Percentiles rank a stretch among this genome's conserved stretches.
Evolutionary conservation across 2,329 filamentous ascomycete species (phyloP).

Genomic region (Pestalotiopsis sp.): DNA sequence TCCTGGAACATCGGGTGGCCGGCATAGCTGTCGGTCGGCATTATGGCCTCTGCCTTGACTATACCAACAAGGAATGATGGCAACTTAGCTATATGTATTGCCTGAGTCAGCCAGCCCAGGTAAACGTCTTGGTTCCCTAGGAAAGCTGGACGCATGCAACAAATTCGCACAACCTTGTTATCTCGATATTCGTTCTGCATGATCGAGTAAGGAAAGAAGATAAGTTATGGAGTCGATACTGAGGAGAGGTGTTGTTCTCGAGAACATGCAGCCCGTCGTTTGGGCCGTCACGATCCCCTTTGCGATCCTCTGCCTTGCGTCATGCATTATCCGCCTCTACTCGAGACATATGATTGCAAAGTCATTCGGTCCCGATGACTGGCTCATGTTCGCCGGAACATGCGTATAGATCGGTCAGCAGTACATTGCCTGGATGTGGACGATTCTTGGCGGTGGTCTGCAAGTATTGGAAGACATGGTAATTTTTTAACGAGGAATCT

Average conservation of each 20-base stretch:
- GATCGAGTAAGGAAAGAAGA: neutral
- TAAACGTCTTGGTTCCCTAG: neutral
- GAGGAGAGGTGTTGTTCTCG: neutral
- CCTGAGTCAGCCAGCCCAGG: neutral
- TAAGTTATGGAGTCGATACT: neutral
- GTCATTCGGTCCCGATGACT: neutral
- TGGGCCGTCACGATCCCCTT: neutral
- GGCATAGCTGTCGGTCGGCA: neutral
- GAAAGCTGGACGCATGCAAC: neutral
- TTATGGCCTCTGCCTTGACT: neutral
- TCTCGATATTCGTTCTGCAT: neutral
- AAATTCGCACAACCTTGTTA: neutral
- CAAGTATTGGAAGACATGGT: neutral
- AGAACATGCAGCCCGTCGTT: neutral
- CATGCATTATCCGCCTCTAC: neutral
- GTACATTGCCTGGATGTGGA: conserved; percentile 7
- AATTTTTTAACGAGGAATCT: neutral
- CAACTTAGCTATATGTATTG: neutral
- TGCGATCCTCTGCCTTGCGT: neutral
- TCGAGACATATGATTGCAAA: neutral
- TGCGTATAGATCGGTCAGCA: conserved; percentile 1
- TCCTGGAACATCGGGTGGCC: neutral
- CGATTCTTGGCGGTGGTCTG: conserved; percentile 8
- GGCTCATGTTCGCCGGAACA: neutral
- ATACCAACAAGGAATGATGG: neutral